phyloP scores from a whole-genome alignment of 345 rosid genomes.

The Laguncularia racemosa region DNA sequence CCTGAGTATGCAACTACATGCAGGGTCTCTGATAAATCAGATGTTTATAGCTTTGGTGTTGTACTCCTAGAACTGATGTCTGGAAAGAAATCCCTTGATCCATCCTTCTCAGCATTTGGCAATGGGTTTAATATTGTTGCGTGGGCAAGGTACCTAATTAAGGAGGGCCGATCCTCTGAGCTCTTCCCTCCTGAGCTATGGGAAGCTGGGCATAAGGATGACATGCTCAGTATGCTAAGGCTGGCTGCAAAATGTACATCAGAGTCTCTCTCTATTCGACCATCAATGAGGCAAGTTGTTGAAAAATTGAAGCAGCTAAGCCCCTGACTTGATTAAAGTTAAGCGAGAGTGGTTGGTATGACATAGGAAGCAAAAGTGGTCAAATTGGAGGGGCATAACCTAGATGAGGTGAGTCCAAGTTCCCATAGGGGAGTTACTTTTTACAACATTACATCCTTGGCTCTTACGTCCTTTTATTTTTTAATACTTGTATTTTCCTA shows the following conservation, averaged over 20 bases:
- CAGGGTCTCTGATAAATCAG: conserved; percentile 66
- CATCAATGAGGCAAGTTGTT: conserved; percentile 49
- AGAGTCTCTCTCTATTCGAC: conserved; percentile 43
- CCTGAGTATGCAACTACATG: conserved; percentile 74
- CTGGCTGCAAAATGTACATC: conserved; percentile 51
- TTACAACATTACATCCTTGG: no score
- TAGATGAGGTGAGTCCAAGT: no score
- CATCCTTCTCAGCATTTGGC: conserved; percentile 52
- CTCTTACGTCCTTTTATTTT: no score
- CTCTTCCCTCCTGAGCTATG: conserved; percentile 39
- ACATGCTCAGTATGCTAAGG: conserved; percentile 35
- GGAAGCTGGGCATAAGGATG: conserved; percentile 47
- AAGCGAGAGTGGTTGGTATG: not conserved
- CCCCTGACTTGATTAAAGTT: conserved; percentile 12
- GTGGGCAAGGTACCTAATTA: conserved; percentile 52
- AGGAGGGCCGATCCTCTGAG: conserved; percentile 41
- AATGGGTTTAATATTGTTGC: conserved; percentile 62
- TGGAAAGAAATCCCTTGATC: conserved; percentile 62
- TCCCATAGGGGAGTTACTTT: no score
- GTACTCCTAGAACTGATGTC: conserved; percentile 56
- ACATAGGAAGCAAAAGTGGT: conserved; percentile 3
- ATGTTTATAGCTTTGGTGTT: conserved; percentile 67
- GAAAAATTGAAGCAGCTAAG: conserved; percentile 48
- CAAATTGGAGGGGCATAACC: not conserved
- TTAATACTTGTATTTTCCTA: no score